A percentile compares a stretch with the other conserved stretches of the same genome.
phyloP scores from a whole-genome alignment of 1,139 yeast genomes.

The Eremothecium gossypii region DNA sequence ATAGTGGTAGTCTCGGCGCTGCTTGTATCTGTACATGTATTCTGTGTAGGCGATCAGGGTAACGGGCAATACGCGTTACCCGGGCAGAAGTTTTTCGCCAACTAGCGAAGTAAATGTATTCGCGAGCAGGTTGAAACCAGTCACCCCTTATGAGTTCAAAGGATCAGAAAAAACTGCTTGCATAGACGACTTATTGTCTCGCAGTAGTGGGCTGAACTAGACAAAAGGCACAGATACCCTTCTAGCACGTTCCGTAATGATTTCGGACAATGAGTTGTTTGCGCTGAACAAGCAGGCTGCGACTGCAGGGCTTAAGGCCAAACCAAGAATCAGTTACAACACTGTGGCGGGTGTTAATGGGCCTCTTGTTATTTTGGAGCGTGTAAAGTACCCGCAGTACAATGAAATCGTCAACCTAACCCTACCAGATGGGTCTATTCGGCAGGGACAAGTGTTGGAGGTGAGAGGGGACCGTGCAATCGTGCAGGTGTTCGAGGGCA shows the following conservation, averaged over 20 bases:
- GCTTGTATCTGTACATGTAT: no score
- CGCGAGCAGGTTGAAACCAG: no score
- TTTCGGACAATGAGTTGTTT: constrained; percentile 34
- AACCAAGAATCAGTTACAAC: constrained; percentile 85
- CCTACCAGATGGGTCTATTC: constrained; percentile 83
- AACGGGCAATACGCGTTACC: no score
- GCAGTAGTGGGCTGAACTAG: no score
- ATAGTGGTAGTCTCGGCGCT: no score
- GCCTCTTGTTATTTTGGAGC: constrained; percentile 90
- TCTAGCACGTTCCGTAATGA: constrained; percentile 1
- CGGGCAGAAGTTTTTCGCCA: no score
- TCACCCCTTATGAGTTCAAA: no score
- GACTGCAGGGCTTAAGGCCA: constrained; percentile 79
- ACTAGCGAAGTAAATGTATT: no score
- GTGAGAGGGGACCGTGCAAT: constrained; percentile 95
- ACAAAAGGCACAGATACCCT: no score
- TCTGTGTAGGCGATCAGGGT: no score
- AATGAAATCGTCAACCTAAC: constrained; percentile 95
- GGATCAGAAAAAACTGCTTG: no score
- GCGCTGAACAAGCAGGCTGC: constrained; percentile 89
- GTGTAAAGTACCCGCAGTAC: constrained; percentile 92
- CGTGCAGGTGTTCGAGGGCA: constrained; percentile 98
- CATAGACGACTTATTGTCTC: no score
- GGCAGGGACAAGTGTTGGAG: constrained; percentile 98
- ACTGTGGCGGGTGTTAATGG: constrained; percentile 98